phyloP scores from a whole-genome alignment of 2,329 filamentous ascomycete genomes.

The Pseudogymnoascus sp. region DNA sequence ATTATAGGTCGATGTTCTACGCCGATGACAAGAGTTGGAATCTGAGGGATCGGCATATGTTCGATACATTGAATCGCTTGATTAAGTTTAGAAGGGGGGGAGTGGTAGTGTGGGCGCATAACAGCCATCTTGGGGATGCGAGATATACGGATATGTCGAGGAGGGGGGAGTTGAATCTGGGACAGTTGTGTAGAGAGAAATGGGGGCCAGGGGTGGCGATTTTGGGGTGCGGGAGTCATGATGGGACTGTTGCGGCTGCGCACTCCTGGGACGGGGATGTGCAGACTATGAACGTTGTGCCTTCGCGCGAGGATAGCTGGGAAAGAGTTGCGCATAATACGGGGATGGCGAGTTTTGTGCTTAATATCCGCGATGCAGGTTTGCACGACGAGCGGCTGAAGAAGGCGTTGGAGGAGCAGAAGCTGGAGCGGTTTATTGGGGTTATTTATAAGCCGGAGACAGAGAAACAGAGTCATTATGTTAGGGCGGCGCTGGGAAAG shows the following conservation, averaged over 20 bases:
- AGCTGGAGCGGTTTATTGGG: conserved; percentile 43
- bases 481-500: not conserved
- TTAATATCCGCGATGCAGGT: conserved; percentile 35
- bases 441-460: conserved; percentile 37
- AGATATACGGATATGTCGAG: conserved; percentile 41
- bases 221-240: conserved; percentile 40
- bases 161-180: conserved; percentile 40
- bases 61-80: conserved; percentile 37
- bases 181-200: conserved; percentile 41
- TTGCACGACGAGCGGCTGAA: conserved; percentile 29
- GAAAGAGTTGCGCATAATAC: conserved; percentile 40
- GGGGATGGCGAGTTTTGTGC: conserved; percentile 35
- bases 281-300: conserved; percentile 39
- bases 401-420: conserved; percentile 30
- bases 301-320: conserved; percentile 39
- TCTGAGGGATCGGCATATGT: conserved; percentile 43
- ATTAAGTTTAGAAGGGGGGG: conserved; percentile 35
- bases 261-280: conserved; percentile 42
- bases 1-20: conserved; percentile 45
- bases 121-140: conserved; percentile 45
- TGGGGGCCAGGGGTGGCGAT: conserved; percentile 31
- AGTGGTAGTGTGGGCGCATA: conserved; percentile 46
- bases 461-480: conserved; percentile 9
- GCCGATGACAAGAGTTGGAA: conserved; percentile 41
- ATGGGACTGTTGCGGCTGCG: conserved; percentile 43